Evolutionary conservation across 2,329 filamentous ascomycete species (phyloP), one percentile per base, ranked within the genome.

Genomic region (Fusarium xyrophilum): DNA sequence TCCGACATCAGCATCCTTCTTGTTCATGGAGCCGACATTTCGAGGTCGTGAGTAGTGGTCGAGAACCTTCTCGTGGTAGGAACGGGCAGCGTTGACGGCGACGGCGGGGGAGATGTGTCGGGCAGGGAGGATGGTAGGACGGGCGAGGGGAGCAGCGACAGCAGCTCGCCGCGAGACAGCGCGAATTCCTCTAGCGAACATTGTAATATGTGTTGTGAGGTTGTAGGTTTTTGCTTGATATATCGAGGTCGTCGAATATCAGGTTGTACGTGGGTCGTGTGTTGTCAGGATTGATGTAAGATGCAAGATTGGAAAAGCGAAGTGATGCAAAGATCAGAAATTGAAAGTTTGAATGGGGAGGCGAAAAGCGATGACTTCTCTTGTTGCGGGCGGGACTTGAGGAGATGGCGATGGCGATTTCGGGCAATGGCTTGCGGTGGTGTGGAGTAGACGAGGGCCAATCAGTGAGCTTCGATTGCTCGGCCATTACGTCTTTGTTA

Each of bases 1-100:
- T 71, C 94, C 94, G 66, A 97, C 94, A 69, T 96, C 91, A 58
- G 82, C 79, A 71, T 96, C 93, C 67, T 87, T 87, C 85, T 96
- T 96, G 79, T 85, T 81, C 77, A 87, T 82, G 61, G 85, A 86
- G 56, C 85, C 85, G 64, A 85, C 84, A 70, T 86, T 86, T 63
- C 85, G 84, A 44, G 83, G 83, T 58, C 82, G 81, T 46, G 83
- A 83, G 76, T 85, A 85, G 76, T 84, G 82, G 76, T 82, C 80
- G 55, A 82, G 79, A 51, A 82, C 84, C 78, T 85, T 85, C 77
- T 85, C 84, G 75, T 86, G 84, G 72, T 86, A 86, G 32, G 79
- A 80, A 39, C 84, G 80, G 54, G 77, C 79, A 56, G 82, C 77
- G 51, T 79, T 76, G 69, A 80, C 75, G 48, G 82, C 73, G 39